Evolutionary conservation across 2,329 filamentous ascomycete genomes (phyloP), one percentile per base, ranked within the genome.

Genomic region (Talaromyces rugulosus): DNA sequence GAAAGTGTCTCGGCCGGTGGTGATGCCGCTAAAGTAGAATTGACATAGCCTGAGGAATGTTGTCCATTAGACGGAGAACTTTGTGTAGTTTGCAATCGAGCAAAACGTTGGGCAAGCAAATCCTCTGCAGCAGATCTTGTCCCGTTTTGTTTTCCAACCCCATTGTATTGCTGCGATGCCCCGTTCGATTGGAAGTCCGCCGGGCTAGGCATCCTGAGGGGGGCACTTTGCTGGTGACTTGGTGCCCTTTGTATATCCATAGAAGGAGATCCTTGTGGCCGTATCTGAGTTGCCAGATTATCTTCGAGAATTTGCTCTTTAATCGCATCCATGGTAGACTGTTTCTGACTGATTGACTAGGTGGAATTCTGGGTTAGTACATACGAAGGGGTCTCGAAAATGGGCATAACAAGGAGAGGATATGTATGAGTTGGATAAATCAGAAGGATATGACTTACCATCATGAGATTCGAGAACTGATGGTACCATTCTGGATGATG

Each of bases 401-500:
- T 27, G 5, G 44, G 12, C 18, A 47, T 47, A 27, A 27, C 23
- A 11, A 11, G 8, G n/a, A 27, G 8, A 47, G 12, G 18, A n/a
- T 40, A 7, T n/a, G 36, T 5, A 40, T 16, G 36, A 16, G 6
- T n/a, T 7, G 6, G 34, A 31, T 8, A 28, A 54, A n/a, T 12
- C 7, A 31, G 12, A n/a, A 54, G 14, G 30, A 34, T 16, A 27
- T 11, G 42, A 55, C 62, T 56, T 70, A 74, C 74, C 72, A 71
- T 71, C 85, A 66, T 85, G 80, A 83, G 70, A 51, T 77, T 70
- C 52, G 76, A 78, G 66, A 85, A 83, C 64, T 82, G 78, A 62
- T 78, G 77, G 66, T 81, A 76, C 75, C 77, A 81, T 65, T 74
- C 76, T 56, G 75, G 76, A 58, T 78, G 79, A 65, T 87, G 85